Evolutionary conservation across 805 yeast genomes (phyloP).

Genomic region (Jamesozyma hellenica): DNA sequence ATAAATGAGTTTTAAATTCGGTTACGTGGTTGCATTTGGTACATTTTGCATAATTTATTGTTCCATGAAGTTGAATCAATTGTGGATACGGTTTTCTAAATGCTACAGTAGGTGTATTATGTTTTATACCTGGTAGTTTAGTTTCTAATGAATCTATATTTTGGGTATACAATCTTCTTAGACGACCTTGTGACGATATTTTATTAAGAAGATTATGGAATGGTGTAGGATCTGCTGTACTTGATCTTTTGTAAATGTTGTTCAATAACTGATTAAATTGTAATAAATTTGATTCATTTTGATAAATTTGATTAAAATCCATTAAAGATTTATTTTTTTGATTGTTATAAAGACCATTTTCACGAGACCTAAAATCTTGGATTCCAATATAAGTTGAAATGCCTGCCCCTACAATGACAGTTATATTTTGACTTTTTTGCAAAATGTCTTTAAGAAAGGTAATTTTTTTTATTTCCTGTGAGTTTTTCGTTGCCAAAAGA

Average conservation of each 20-base stretch:
- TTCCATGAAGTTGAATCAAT: slow-evolving; percentile 79
- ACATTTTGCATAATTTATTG: slow-evolving; percentile 62
- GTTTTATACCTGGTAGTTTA: slow-evolving; percentile 39
- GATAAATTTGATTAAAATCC: slow-evolving; percentile 61
- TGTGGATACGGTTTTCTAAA: slow-evolving; percentile 36
- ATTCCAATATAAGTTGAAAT: slow-evolving; percentile 85
- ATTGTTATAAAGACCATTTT: slow-evolving; percentile 58
- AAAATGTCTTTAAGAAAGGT: slow-evolving; percentile 46
- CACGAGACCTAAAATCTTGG: slow-evolving; percentile 74
- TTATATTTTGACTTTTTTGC: slow-evolving; percentile 44
- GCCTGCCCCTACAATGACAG: slow-evolving; percentile 82
- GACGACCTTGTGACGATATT: slow-evolving; percentile 51
- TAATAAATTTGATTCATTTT: slow-evolving; percentile 48
- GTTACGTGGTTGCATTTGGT: slow-evolving; percentile 60
- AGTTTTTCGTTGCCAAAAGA: slow-evolving; percentile 1
- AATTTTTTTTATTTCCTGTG: slow-evolving; percentile 19
- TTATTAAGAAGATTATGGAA: slow-evolving; percentile 59
- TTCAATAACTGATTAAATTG: slow-evolving; percentile 69
- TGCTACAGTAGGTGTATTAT: slow-evolving; percentile 39
- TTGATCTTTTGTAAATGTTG: slow-evolving; percentile 46
- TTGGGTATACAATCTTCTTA: slow-evolving; percentile 73
- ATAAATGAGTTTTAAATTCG: slow-evolving; percentile 42
- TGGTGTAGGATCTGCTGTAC: slow-evolving; percentile 53
- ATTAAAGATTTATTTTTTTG: slow-evolving; percentile 58
- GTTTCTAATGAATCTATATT: slow-evolving; percentile 77